Base-by-base conservation (phyloP, 257 asterid genomes). In the Petunia axillaris region DNA sequence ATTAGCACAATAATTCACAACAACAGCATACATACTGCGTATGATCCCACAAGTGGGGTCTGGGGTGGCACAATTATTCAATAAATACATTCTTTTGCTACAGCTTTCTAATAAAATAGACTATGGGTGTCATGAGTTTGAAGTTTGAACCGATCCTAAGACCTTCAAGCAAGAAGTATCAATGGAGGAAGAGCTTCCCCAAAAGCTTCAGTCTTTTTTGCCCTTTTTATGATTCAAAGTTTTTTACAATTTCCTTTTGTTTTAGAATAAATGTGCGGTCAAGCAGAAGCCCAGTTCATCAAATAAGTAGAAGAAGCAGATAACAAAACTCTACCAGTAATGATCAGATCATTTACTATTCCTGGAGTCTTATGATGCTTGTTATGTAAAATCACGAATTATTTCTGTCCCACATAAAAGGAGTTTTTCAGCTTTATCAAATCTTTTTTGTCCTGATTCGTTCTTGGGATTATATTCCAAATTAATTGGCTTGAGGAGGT, bases 251-350 rank as follows among this genome's bases (percentile, higher is more conserved):
- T 65, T 65, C 50, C 35, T 14, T 8, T 65, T 13, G 35, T 65
- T 65, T 65, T 67, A 67, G 54, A 67, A 41, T 15, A 41, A 67
- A 15, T 66, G 25, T 43, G 54, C 41, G 75, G n/a, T 65, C 54
- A 15, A 15, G 54, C 43, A 39, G 38, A 8, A 67, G 1, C 15
- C 43, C 38, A 40, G 43, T 25, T 25, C 25, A 25, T 25, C 55
- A 41, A 67, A 67, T 67, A 53, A 41, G 43, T n/a, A n/a, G 75
- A 67, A n/a, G 39, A 67, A 41, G 38, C 54, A 15, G 14, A 67
- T 41, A 41, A 40, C 41, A 25, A 25, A 25, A 25, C 25, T 25
- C 25, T 25, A 25, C 25, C 25, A 25, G 25, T 25, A 25, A 25
- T 25, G 25, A 25, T 25, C 25, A 25, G 25, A 25, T 25, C 25